Percentiles rank a stretch among this genome's conserved stretches.
These are phyloP conservation scores for Pulveroboletus sp. DNA, from an alignment of 768 basidiomycete genomes.

Conservation along the genomic window DNA sequence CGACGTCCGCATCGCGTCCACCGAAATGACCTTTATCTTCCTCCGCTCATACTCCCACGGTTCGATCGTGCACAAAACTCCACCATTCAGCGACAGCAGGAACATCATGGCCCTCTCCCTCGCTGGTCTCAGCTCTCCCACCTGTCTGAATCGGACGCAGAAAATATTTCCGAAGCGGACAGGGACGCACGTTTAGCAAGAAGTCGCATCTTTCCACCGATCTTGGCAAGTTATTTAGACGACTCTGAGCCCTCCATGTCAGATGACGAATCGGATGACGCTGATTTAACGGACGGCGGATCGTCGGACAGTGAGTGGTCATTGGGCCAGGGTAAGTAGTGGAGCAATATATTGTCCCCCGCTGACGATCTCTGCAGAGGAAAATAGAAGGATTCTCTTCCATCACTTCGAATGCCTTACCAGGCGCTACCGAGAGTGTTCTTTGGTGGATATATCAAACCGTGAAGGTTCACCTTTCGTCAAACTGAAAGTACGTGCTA, in stretches of 20 bases:
- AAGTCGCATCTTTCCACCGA: constrained; percentile 48
- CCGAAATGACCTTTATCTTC: constrained; percentile 50
- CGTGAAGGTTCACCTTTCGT: constrained; percentile 52
- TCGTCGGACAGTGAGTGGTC: constrained; percentile 39
- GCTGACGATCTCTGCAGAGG: constrained; percentile 21
- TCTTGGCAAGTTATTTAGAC: constrained; percentile 16
- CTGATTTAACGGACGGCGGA: constrained; percentile 56
- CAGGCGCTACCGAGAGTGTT: constrained; percentile 44
- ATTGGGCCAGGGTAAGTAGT: constrained; percentile 34
- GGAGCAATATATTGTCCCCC: not conserved
- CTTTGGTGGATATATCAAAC: constrained; percentile 32
- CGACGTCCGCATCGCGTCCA: constrained; percentile 27
- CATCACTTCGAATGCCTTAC: constrained; percentile 48
- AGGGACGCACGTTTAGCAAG: constrained; percentile 74
- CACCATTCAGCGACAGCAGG: constrained; percentile 6
- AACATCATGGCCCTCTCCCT: constrained; percentile 5
- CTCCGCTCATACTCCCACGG: constrained; percentile 34
- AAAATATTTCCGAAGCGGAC: constrained; percentile 59
- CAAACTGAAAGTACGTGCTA: constrained; percentile 39
- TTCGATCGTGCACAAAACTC: constrained; percentile 13
- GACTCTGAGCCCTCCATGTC: constrained; percentile 53
- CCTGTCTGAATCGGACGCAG: constrained; percentile 64
- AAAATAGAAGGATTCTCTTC: constrained; percentile 28
- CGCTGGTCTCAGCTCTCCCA: constrained; percentile 25
- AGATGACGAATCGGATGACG: constrained; percentile 80